Conservation (phyloP, 1,284 basidiomycete species). For the Heterobasidion occidentale region DNA sequence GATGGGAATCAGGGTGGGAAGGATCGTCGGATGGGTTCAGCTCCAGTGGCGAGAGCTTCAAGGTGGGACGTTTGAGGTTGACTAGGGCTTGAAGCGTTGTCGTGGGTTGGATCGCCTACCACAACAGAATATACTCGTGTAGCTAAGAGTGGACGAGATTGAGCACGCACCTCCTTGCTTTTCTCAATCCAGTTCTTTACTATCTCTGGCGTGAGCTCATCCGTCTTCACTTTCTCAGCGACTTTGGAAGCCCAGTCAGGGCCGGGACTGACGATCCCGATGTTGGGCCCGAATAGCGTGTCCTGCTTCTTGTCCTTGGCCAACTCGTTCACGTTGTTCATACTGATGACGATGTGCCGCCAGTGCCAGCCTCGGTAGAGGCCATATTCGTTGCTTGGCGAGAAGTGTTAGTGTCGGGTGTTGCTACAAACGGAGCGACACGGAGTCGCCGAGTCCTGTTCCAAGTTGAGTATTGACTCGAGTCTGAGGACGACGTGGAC, state of each 20-base stretch:
- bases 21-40: constrained; percentile 35
- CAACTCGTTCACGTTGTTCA: constrained; percentile 1
- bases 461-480: constrained; percentile 44
- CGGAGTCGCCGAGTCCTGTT: constrained; percentile 44
- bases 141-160: background rate
- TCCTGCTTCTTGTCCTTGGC: constrained; percentile 38
- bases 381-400: constrained; percentile 41
- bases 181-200: constrained; percentile 78
- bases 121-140: background rate
- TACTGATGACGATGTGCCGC: constrained; percentile 10
- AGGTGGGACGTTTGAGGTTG: constrained; percentile 82
- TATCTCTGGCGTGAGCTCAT: constrained; percentile 69
- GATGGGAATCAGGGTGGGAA: constrained; percentile 36
- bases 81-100: constrained; percentile 88
- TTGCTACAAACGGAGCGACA: constrained; percentile 40
- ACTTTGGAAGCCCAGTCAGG: constrained; percentile 34
- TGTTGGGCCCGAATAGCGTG: constrained; percentile 61
- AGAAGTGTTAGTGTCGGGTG: constrained; percentile 36
- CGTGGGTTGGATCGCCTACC: constrained; percentile 68
- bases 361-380: constrained; percentile 10
- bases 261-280: constrained; percentile 41
- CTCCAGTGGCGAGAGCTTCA: constrained; percentile 60
- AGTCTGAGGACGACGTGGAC: constrained; percentile 25
- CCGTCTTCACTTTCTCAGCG: constrained; percentile 29
- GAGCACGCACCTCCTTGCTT: constrained; percentile 66